These are phyloP conservation scores for Scenedesmus sp. DNA, from an alignment of 163 green algal species.

Conservation along the genomic window DNA sequence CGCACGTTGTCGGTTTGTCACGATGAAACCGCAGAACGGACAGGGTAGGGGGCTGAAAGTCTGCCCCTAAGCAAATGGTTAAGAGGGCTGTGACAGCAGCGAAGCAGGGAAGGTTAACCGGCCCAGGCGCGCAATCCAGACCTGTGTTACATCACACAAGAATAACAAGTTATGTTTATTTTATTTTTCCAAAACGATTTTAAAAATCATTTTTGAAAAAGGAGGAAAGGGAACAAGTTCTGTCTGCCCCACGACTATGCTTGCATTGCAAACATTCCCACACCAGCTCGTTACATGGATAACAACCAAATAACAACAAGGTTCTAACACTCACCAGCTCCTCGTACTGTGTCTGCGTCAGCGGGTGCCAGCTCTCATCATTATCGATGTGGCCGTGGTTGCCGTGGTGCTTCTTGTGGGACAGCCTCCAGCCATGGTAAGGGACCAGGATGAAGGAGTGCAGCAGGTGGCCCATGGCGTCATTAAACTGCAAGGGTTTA, in stretches of 20 bases:
- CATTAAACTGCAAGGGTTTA: conserved; percentile 76
- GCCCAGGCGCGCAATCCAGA: neutral
- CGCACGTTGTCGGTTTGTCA: neutral
- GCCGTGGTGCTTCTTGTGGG: conserved; percentile 89
- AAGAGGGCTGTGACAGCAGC: neutral
- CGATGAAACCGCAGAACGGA: neutral
- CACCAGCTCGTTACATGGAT: no score
- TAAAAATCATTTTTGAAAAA: no score
- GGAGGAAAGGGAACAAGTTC: no score
- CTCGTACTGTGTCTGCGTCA: conserved; percentile 82
- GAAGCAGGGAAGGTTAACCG: neutral
- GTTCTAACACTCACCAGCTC: conserved; percentile 61
- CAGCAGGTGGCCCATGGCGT: conserved; percentile 91
- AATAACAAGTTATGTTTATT: neutral
- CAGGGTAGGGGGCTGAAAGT: neutral
- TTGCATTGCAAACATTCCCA: no score
- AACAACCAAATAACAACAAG: neutral
- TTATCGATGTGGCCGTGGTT: conserved; percentile 93
- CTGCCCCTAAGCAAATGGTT: no score
- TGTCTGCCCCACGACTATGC: no score
- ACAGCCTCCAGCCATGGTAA: conserved; percentile 96
- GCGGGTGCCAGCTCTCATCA: conserved; percentile 95
- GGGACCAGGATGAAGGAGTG: conserved; percentile 96
- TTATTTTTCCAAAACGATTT: no score
- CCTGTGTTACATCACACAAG: neutral